phyloP scores from a whole-genome alignment of 495 filamentous ascomycete genomes.

The Entonaema liquescens region DNA sequence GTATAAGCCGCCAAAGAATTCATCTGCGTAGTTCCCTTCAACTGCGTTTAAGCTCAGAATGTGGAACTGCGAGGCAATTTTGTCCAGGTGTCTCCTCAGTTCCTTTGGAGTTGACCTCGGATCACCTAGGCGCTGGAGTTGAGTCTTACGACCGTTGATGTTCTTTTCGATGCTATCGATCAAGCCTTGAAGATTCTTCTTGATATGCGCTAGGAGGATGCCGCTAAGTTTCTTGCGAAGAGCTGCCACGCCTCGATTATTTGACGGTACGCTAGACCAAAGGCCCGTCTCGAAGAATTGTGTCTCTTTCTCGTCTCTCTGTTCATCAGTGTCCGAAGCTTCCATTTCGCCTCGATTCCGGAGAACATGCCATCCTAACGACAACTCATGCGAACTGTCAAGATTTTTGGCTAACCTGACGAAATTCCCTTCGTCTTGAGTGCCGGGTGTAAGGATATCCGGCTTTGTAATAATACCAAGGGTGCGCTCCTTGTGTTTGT shows the following conservation, averaged over 20 bases:
- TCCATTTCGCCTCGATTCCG: slow-evolving; percentile 65
- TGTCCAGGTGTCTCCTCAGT: slow-evolving; percentile 26
- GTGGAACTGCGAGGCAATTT: slow-evolving; percentile 39
- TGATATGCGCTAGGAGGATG: slow-evolving; percentile 45
- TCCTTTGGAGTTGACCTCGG: slow-evolving; percentile 30
- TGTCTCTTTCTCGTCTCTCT: slow-evolving; percentile 52
- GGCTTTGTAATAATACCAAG: slow-evolving; percentile 69
- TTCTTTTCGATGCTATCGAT: slow-evolving; percentile 42
- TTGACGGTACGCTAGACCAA: slow-evolving; percentile 48
- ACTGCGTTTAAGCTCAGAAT: slow-evolving; percentile 31
- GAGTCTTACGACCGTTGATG: slow-evolving; percentile 12
- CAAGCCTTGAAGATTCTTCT: slow-evolving; percentile 39
- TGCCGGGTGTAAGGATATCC: slow-evolving; percentile 53
- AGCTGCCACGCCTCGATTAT: slow-evolving; percentile 41
- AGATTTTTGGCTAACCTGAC: slow-evolving; percentile 62
- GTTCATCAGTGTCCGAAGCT: slow-evolving; percentile 14
- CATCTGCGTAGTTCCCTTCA: slow-evolving; percentile 36
- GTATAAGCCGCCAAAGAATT: slow-evolving; percentile 36
- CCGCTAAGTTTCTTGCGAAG: slow-evolving; percentile 47
- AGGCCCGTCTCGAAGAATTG: slow-evolving; percentile 51
- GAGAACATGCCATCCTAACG: slow-evolving; percentile 74
- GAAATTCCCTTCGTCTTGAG: slow-evolving; percentile 54
- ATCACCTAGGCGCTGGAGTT: slow-evolving; percentile 23
- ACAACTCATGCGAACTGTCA: slow-evolving; percentile 55
- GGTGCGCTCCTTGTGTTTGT: slow-evolving; percentile 59